Conservation (phyloP, 1,284 basidiomycete genomes). For the Laetiporus sulphureus region DNA sequence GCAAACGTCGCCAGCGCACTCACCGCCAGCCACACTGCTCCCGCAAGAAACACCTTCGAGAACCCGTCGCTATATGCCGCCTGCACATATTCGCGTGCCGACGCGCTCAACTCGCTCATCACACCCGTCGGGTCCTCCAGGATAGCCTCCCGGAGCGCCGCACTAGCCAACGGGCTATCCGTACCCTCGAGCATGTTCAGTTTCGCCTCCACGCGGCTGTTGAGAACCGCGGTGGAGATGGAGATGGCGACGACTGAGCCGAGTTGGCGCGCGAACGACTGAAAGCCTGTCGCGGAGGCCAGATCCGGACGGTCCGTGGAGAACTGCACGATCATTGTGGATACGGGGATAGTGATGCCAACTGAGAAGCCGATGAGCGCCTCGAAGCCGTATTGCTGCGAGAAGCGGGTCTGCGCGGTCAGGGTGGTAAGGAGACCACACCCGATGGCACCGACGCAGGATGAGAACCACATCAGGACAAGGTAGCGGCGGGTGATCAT, state of each 20-base stretch:
- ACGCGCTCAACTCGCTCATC: background rate
- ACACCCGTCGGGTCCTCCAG: background rate
- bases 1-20: background rate
- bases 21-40: background rate
- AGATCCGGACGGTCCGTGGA: background rate
- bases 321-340: background rate
- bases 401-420: background rate
- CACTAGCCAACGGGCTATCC: background rate
- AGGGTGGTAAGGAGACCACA: background rate
- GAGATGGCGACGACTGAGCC: background rate
- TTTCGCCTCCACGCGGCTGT: background rate
- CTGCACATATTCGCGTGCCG: background rate
- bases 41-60: background rate
- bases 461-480: background rate
- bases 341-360: background rate
- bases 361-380: background rate
- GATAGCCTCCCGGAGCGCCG: background rate
- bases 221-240: background rate
- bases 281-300: background rate
- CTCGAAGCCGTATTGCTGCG: background rate
- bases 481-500: background rate
- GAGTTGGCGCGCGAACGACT: constrained; percentile 1
- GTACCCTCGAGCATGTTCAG: background rate
- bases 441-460: background rate
- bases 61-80: background rate